Base-by-base conservation (phyloP, 345 rosid species). In the Pistacia integerrima region DNA sequence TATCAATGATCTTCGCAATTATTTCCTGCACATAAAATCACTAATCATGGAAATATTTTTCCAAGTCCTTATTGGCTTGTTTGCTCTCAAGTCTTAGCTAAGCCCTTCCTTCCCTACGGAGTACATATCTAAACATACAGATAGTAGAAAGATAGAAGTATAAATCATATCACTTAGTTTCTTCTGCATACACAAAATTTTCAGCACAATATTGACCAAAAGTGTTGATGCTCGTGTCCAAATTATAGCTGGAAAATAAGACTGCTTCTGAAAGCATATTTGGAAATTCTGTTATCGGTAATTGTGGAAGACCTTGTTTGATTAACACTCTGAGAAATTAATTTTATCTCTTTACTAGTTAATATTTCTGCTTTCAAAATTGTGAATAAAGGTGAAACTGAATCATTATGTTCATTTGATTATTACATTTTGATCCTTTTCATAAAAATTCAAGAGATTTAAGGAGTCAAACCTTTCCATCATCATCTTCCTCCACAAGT, bases 391-490 rank as follows among this genome's bases (percentile, higher is more conserved):
- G 17, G 16, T 44, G 75, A 57, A 60, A 46, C 25, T 4, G 20
- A 72, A 60, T 10, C 64, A 11, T 60, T 46, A 62, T 25, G 33
- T 49, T n/a, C 68, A 17, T 30, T 20, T 17, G 48, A 54, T 54
- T 16, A 64, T 22, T 48, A 28, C 22, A 13, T 48, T 73, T 49
- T 44, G 8, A 16, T 74, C 63, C 36, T 13, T 55, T 8, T 64
- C 38, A 61, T 51, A 60, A 41, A 36, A 12, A 20, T 70, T 48
- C 18, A 66, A 57, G 76, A 57, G 74, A 64, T 73, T 46, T 71
- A 70, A 72, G 73, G 69, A 73, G 46, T 22, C 79, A 28, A 87
- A 92, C 98, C 98, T 94, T 90, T 77, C 77, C 72, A 58, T 83
- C 90, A 49, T 84, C 84, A 41, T 88, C 89, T 25, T 78, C 90